Percentiles rank a stretch among this genome's conserved stretches.
Evolutionary conservation across 345 rosid genomes (phyloP).

Genomic region (Viola odorata): DNA sequence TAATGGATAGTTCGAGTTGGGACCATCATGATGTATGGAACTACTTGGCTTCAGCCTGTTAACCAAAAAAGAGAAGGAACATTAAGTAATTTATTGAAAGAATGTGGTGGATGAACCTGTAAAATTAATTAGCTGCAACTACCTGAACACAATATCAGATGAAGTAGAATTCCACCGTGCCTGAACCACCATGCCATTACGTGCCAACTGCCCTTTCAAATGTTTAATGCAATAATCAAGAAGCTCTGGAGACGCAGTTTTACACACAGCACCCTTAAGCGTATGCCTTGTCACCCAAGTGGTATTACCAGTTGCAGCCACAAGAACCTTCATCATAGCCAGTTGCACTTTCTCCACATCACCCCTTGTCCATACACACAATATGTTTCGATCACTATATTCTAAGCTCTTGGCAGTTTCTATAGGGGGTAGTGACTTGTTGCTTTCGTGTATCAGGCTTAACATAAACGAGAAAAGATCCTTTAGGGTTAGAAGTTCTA

Average conservation of each 20-base stretch:
- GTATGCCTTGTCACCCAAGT: slow-evolving; percentile 49
- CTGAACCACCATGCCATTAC: slow-evolving; percentile 40
- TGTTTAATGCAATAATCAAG: slow-evolving; percentile 65
- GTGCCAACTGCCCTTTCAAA: slow-evolving; percentile 35
- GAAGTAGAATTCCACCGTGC: slow-evolving; percentile 32
- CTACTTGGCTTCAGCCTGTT: slow-evolving; percentile 39
- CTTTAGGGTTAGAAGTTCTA: slow-evolving; percentile 43
- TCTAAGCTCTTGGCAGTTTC: slow-evolving; percentile 5
- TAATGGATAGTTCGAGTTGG: slow-evolving; percentile 26
- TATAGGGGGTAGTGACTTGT: neutral
- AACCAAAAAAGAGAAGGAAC: neutral
- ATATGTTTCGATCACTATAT: slow-evolving; percentile 11
- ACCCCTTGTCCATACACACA: slow-evolving; percentile 46
- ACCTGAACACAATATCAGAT: slow-evolving; percentile 60
- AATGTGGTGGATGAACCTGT: neutral
- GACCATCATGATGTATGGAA: slow-evolving; percentile 20
- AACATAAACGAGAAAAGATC: slow-evolving; percentile 55
- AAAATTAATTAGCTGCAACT: neutral
- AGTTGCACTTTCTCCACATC: slow-evolving; percentile 50
- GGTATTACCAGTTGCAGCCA: slow-evolving; percentile 28
- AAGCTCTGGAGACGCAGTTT: slow-evolving; percentile 47
- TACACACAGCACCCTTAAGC: slow-evolving; percentile 52
- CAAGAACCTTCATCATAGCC: slow-evolving; percentile 44
- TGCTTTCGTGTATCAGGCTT: slow-evolving; percentile 31
- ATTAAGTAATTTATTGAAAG: neutral